Base-by-base conservation (phyloP, 768 basidiomycete species). In the Mycena rebaudengoi region DNA sequence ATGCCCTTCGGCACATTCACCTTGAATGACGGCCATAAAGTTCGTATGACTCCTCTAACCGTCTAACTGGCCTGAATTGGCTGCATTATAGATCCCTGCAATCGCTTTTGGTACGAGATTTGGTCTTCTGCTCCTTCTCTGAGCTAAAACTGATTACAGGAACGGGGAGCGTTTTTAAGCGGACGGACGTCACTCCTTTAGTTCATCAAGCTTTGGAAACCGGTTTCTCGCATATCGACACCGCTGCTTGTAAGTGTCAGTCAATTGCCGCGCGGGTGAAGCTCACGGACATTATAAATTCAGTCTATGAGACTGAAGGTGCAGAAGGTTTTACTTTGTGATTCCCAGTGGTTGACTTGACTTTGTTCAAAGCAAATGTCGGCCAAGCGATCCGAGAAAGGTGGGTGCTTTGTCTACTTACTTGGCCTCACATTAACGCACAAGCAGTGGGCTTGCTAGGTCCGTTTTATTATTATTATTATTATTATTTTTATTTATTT, bases 161-260 rank as follows among this genome's bases (percentile, higher is more conserved):
- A 2, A 85, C 88, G 0, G 88, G 88, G 7, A 80, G 79, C 29
- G 82, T 76, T 18, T 72, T 76, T 49, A 82, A 79, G 50, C 73
- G 73, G 45, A 78, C 74, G 71, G 86, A 89, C 62, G 84, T 86
- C 11, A 82, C 85, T 30, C 76, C 77, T 37, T 84, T 83, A 61
- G 83, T 88, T 35, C 79, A 83, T 44, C 84, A 85, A 67, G 89
- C 90, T 4, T 73, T 91, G 0, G 83, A 89, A 16, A 69, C 76
- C 1, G 89, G 89, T 0, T 90, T 91, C 69, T 79, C 79, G 4
- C 89, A 91, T 73, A 75, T 91, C 12, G 88, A 90, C 73, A 86
- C 87, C 6, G 89, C 89, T 0, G 83, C 85, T 62, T 61, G 88
- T 87, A 48, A 49, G 77, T 61, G 8, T 21, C 20, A 13, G 7